Evolutionary conservation across 1,284 basidiomycete genomes (phyloP).

Genomic region (Paramarasmius palmivorus): DNA sequence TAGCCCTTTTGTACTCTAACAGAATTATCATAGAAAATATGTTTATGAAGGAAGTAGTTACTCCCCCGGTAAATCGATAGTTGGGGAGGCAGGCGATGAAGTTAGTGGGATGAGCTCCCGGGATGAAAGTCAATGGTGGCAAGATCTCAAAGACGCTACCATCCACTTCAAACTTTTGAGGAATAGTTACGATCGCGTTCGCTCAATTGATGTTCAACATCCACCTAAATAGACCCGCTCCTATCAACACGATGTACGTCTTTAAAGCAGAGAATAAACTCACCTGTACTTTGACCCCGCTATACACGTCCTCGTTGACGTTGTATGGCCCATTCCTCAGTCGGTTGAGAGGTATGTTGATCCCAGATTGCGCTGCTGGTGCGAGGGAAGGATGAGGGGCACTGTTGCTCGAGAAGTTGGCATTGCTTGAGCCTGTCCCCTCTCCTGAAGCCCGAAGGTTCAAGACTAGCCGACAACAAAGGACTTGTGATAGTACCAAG

Average conservation of each 20-base stretch:
- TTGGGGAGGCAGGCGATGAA: too few species aligned
- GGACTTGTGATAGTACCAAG: background rate
- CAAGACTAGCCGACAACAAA: slow-evolving; percentile 3
- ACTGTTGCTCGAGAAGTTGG: background rate
- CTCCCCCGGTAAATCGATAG: too few species aligned
- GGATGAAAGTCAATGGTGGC: too few species aligned
- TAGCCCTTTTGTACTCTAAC: too few species aligned
- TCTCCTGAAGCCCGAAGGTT: background rate
- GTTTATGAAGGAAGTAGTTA: too few species aligned
- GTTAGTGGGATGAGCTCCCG: too few species aligned
- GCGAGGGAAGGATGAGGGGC: background rate
- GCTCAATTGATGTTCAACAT: too few species aligned
- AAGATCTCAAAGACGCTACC: too few species aligned
- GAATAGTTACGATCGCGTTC: too few species aligned
- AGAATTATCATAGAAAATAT: too few species aligned
- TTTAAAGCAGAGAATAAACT: background rate
- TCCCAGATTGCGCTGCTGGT: background rate
- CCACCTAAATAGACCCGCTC: too few species aligned
- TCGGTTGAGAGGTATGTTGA: background rate
- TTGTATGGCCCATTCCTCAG: background rate
- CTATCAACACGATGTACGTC: background rate
- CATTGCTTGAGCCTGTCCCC: background rate
- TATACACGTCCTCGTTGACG: background rate
- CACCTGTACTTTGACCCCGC: slow-evolving; percentile 3
- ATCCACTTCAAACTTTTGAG: too few species aligned